Evolutionary conservation across 495 filamentous ascomycete genomes (phyloP), one percentile per base, ranked within the genome.

Genomic region (Penicillium subrubescens): DNA sequence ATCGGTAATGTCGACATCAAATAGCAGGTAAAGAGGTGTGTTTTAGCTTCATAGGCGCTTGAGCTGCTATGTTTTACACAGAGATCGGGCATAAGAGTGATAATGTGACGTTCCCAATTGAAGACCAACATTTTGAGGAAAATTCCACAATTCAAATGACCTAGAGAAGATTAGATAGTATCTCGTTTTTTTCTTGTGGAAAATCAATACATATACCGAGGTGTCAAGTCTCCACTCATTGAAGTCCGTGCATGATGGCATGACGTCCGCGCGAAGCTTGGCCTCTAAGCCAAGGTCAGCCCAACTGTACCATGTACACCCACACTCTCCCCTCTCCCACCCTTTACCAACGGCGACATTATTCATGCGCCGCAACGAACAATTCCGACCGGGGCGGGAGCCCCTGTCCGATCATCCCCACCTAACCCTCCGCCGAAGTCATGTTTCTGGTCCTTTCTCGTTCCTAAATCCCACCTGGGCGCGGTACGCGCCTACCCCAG

Each of bases 381-480:
- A 67, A 2, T 73, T 73, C 53, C 61, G 46, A 41, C 34, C 65
- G 27, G 68, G 60, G 11, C 59, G 64, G 17, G 67, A 69, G 39
- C 71, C 71, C 27, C 50, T 55, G 7, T 33, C 61, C 1, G 41
- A 61, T 31, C 61, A 73, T 43, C 64, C 64, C 3, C n/a, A 27
- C 34, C 51, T 71, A 1, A 19, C 37, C 15, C 52, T 73, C 5
- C 61, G 41, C 23, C 59, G 39, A 14, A 57, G 52, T 25, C 66
- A 67, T 67, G 62, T 73, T 21, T 62, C 68, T 2, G 71, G 71
- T 8, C 66, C 71, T 14, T 25, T 73, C 1, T 19, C 64, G 5
- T 71, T 73, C 44, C 54, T 73, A 6, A 73, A 73, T 29, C 71
- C 71, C 19, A 73, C 71, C 6, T 54, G 50, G 51, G 71, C 71